Base-by-base conservation (phyloP, 495 filamentous ascomycete genomes). In the Penicillium samsonianum region DNA sequence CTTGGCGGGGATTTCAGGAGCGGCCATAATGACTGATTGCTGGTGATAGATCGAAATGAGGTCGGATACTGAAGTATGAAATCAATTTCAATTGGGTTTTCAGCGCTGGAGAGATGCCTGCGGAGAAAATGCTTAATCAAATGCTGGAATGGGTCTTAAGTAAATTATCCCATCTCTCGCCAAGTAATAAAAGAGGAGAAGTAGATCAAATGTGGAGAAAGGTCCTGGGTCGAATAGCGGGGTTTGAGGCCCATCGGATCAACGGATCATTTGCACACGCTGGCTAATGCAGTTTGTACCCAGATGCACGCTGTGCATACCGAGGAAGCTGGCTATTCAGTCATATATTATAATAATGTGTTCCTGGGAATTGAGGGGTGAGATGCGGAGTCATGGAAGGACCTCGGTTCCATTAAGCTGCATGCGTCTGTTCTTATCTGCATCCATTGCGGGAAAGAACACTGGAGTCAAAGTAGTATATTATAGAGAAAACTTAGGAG, bases 1-100 rank as follows among this genome's bases (percentile, higher is more conserved):
- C 55, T 76, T 87, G 63, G 79, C 78, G 11, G 86, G 87, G 37
- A 89, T 79, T 12, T 72, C 67, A 12, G 63, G 61, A 12, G 57
- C 56, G 61, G 68, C 50, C 69, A 72, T 74, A 7, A 11, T 61
- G 38, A 54, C 8, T 22, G n/a, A 10, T 33, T 22, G 7, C 17
- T 10, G 17, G 17, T 33, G 11, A 23, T 16, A 35, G 20, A 25
- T 8, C 2, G 26, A 31, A 9, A 23, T n/a, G 17, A 37, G 30
- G 14, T 22, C 7, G 12, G 17, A 17, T 49, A 12, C 22, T 49
- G 28, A 46, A 16, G 1, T 30, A 12, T 30, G 6, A 16, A 26
- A 5, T 30, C 44, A 19, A n/a, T 30, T 0, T 4, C 17, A 35
- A 14, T 5, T 5, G 17, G 19, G 11, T 5, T 8, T 33, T 33